Evolutionary conservation across 352 stramenopile species (phyloP).

Genomic region (Phytophthora agathidicida): DNA sequence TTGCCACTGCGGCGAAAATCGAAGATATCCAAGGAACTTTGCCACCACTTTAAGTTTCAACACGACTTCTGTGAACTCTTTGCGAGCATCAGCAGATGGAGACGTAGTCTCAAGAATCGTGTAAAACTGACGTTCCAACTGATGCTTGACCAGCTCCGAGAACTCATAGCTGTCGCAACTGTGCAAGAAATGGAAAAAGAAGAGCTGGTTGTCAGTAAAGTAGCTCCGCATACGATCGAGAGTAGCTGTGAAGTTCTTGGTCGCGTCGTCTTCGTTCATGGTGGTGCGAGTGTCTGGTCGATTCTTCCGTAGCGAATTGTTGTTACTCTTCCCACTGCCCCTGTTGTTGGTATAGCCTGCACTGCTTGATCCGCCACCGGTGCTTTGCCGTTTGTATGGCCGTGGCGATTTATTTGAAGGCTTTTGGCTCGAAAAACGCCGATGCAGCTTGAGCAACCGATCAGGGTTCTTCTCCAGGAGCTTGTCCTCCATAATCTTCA

Average conservation of each 20-base stretch:
- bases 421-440: conserved; percentile 70
- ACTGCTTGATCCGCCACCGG: not conserved
- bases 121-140: conserved; percentile 59
- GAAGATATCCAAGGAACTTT: conserved; percentile 73
- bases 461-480: conserved; percentile 71
- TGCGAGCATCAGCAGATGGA: conserved; percentile 42
- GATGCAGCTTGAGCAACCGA: conserved; percentile 69
- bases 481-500: conserved; percentile 75
- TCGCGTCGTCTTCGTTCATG: conserved; percentile 14
- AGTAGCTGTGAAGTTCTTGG: conserved; percentile 28
- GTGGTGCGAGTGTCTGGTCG: conserved; percentile 5
- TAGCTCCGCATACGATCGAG: conserved; percentile 41
- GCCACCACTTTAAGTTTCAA: conserved; percentile 67
- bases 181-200: conserved; percentile 76
- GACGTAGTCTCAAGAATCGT: conserved; percentile 23
- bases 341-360: conserved; percentile 13
- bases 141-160: conserved; percentile 59
- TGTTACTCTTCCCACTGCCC: conserved; percentile 15
- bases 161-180: conserved; percentile 74
- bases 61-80: conserved; percentile 65
- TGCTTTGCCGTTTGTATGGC: not conserved
- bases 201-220: conserved; percentile 75
- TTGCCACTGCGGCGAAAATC: conserved; percentile 69
- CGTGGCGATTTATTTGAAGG: conserved; percentile 24
- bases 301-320: conserved; percentile 8